Percentiles rank a stretch among this genome's conserved stretches.
Evolutionary conservation across 2,329 filamentous ascomycete species (phyloP).

Genomic region (Calonectria crousiana): DNA sequence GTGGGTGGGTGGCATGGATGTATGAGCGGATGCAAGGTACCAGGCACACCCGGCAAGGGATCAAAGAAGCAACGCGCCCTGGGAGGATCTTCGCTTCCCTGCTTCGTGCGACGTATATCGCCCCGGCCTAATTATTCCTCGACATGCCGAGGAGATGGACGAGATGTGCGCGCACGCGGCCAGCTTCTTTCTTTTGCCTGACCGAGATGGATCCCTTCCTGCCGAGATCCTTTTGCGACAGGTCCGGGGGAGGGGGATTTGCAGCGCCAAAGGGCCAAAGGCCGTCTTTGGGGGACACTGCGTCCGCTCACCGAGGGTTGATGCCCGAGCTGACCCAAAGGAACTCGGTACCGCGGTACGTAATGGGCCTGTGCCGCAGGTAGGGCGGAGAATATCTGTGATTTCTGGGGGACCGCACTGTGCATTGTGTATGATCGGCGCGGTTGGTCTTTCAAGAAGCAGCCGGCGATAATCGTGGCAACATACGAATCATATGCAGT

Average conservation of each 20-base stretch:
- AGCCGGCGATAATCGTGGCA: background rate
- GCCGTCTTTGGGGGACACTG: background rate
- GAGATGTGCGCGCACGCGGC: background rate
- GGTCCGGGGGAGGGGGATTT: background rate
- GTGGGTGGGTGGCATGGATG: conserved; percentile 2
- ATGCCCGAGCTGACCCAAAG: background rate
- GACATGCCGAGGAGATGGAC: background rate
- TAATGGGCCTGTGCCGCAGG: conserved; percentile 1
- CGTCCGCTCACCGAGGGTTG: conserved; percentile 1
- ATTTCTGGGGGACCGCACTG: background rate
- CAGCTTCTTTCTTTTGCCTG: conserved; percentile 1
- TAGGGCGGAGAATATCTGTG: conserved; percentile 2
- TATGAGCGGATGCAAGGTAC: conserved; percentile 25
- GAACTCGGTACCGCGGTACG: conserved; percentile 1
- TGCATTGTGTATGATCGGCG: background rate
- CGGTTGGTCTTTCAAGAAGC: background rate
- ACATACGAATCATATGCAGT: background rate
- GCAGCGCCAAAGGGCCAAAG: background rate
- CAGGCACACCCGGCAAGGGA: conserved; percentile 22
- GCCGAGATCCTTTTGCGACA: conserved; percentile 2
- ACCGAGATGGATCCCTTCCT: conserved; percentile 2
- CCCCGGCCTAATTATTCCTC: conserved; percentile 12
- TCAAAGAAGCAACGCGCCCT: conserved; percentile 2
- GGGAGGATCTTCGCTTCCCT: conserved; percentile 16
- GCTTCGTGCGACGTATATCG: conserved; percentile 12